A percentile compares a stretch with the other conserved stretches of the same genome.
Evolutionary conservation across 2,329 filamentous ascomycete genomes (phyloP).

Genomic region (Cordyceps farinosa): DNA sequence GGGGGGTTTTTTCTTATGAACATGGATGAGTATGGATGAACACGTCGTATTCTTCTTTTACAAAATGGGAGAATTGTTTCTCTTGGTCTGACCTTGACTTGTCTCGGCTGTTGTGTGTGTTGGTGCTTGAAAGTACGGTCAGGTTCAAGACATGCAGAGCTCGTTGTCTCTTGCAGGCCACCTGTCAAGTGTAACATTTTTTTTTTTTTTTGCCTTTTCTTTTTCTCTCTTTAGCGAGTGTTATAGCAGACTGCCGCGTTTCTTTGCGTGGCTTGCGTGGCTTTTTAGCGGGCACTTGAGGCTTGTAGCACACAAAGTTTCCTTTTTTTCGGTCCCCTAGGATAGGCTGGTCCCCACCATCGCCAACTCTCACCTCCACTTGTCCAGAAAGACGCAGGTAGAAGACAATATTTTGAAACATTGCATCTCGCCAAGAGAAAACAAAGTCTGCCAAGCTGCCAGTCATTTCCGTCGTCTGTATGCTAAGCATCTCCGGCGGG

Average conservation of each 20-base stretch:
- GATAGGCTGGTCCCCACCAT: not conserved
- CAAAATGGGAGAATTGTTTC: too few species aligned
- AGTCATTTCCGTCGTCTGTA: not conserved
- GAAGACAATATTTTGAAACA: not conserved
- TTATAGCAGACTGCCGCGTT: not conserved
- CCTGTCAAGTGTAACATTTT: too few species aligned
- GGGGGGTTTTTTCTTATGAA: not conserved
- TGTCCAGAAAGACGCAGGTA: not conserved
- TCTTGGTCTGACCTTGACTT: not conserved
- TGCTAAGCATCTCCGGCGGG: not conserved
- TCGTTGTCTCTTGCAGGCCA: too few species aligned
- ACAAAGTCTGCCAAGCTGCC: not conserved
- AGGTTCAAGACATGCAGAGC: slow-evolving; percentile 4
- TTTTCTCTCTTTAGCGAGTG: too few species aligned
- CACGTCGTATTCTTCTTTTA: not conserved
- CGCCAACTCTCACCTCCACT: not conserved
- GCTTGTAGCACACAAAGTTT: not conserved
- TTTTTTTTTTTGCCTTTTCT: too few species aligned
- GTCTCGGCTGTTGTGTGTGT: not conserved
- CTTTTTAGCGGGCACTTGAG: not conserved
- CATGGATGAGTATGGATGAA: too few species aligned
- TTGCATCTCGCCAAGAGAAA: not conserved
- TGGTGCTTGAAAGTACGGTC: slow-evolving; percentile 1
- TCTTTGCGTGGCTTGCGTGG: not conserved
- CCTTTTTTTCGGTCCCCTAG: too few species aligned